These are phyloP conservation scores for Eruca vesicaria DNA, from an alignment of 441 rosid genomes.

Conservation along the genomic window DNA sequence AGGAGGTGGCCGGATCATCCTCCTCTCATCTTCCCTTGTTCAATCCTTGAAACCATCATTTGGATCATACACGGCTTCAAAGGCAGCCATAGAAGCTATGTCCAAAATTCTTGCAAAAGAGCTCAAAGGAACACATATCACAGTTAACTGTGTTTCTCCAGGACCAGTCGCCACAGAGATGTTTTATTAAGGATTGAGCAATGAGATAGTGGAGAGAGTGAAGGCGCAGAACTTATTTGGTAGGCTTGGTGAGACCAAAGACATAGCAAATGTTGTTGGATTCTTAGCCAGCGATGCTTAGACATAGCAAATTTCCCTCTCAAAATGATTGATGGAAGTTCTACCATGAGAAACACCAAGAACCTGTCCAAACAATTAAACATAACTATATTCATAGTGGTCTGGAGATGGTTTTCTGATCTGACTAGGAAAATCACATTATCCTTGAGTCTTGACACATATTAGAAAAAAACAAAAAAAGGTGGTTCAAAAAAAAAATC, in stretches of 20 bases:
- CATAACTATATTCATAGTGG: no score
- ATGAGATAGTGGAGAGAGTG: neutral
- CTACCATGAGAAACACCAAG: no score
- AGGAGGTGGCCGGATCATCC: conserved; percentile 8
- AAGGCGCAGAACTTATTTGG: neutral
- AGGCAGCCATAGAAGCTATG: conserved; percentile 9
- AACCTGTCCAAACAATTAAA: no score
- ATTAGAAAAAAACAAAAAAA: no score
- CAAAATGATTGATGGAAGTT: neutral
- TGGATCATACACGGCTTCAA: conserved; percentile 8
- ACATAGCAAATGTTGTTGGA: neutral
- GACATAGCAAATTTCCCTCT: no score
- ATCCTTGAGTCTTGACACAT: no score
- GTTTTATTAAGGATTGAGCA: neutral
- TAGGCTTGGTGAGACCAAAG: conserved; percentile 6
- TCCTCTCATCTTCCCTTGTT: conserved; percentile 1
- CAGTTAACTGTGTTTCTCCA: neutral
- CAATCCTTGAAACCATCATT: neutral
- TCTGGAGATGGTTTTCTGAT: no score
- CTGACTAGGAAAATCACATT: no score
- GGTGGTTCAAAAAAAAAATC: no score
- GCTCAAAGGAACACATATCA: neutral
- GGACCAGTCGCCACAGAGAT: conserved; percentile 1
- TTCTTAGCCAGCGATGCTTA: neutral
- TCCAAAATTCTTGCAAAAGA: neutral